Percentiles rank a stretch among this genome's conserved stretches.
Evolutionary conservation across 208 protist species (phyloP).

Genomic region (Blastocrithidia nonstop): DNA sequence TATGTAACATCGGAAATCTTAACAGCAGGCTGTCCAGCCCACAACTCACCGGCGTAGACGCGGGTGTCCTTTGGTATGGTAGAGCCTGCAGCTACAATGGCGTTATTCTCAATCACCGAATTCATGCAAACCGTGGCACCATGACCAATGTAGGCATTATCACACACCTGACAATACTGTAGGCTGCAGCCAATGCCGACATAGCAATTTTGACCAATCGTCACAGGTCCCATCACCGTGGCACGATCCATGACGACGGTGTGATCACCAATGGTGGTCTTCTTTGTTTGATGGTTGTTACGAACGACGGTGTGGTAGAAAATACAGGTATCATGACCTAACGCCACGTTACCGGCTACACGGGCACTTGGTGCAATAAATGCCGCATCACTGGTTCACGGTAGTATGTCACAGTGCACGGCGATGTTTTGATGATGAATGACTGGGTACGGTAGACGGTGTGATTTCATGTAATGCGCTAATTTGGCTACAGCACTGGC

Average conservation of each 20-base stretch:
- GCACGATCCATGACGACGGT: constrained; percentile 74
- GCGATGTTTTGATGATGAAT: constrained; percentile 77
- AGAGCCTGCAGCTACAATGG: constrained; percentile 74
- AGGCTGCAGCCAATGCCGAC: constrained; percentile 58
- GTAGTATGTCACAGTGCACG: constrained; percentile 74
- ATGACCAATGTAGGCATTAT: constrained; percentile 73
- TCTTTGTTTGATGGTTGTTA: constrained; percentile 58
- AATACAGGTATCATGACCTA: constrained; percentile 65
- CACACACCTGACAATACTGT: constrained; percentile 71
- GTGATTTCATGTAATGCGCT: constrained; percentile 42
- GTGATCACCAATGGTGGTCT: constrained; percentile 59
- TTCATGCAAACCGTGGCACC: constrained; percentile 66
- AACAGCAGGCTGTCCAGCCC: constrained; percentile 78
- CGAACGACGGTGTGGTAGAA: constrained; percentile 82
- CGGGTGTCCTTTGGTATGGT: constrained; percentile 66
- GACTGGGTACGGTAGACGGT: constrained; percentile 65
- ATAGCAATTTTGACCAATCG: constrained; percentile 31
- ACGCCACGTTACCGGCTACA: constrained; percentile 67
- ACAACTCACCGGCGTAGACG: constrained; percentile 79
- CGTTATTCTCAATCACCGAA: constrained; percentile 67
- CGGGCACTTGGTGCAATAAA: constrained; percentile 83
- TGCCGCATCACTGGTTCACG: constrained; percentile 58
- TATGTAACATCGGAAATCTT: constrained; percentile 71
- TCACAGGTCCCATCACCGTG: constrained; percentile 69
- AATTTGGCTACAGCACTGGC: constrained; percentile 45